Base-by-base conservation (phyloP, 148 eudicot species). In the Camellia sinensis region DNA sequence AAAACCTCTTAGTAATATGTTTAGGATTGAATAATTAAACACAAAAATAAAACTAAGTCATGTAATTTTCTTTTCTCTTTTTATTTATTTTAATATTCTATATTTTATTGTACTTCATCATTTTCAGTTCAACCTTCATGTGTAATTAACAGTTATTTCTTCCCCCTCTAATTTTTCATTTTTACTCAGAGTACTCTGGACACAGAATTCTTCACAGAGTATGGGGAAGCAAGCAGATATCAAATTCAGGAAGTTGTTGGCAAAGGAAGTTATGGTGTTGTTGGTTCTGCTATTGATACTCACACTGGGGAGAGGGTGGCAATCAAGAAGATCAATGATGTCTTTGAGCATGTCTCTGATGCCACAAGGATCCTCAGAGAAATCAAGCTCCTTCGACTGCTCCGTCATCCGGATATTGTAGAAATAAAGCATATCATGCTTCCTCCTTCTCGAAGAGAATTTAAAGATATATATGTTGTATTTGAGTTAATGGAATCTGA, bases 401-500 rank as follows among this genome's bases (percentile, higher is more conserved):
- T 95, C 71, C 93, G 92, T 67, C 99, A 95, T 82, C 99, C 99
- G 7, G 97, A 95, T 80, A 84, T 95, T 77, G 97, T 95, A 17
- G 90, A 95, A 86, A 95, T 95, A 79, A 95, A 87, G 91, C 99
- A 93, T 71, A 89, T 92, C 44, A 92, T 95, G 97, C 93, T 95
- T 69, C 99, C 99, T 79, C 99, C 99, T 78, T 95, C 99, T 56
- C 81, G 97, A 59, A 87, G 99, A 83, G 99, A 95, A 81, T 95
- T 95, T 82, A 90, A 65, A 78, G 99, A 95, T 83, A 91, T 95
- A 48, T 95, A 91, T 83, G 99, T 95, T 40, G 94, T 95, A 74
- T 95, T 95, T 78, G 99, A 95, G 84, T 87, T 95, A 82, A 95
- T 95, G 99, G 99, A 95, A 82, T 95, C 99, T 73, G 99, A 95